Conservation (phyloP, 305 asterid species). For the Fraxinus paxiana region DNA sequence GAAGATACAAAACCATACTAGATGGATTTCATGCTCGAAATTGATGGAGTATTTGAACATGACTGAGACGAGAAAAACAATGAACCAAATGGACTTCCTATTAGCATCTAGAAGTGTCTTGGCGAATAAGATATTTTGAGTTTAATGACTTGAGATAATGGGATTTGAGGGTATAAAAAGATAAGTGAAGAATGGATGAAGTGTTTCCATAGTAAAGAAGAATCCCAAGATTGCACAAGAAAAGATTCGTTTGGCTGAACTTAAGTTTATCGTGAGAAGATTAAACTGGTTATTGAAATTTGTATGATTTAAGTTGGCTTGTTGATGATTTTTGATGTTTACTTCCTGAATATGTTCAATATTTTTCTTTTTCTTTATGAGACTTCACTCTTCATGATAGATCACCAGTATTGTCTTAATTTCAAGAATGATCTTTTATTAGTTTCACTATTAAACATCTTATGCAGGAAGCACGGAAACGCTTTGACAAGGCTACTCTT, state of each 20-base stretch:
- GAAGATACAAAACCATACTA: not conserved
- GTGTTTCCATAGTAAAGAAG: not conserved
- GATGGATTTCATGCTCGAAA: not conserved
- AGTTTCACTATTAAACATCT: slow-evolving; percentile 32
- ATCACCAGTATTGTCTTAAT: not conserved
- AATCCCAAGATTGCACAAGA: not conserved
- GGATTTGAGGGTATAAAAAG: not conserved
- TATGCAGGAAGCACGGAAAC: slow-evolving; percentile 94
- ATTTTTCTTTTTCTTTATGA: not conserved
- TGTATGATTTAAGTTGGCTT: not conserved
- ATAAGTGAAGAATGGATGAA: not conserved
- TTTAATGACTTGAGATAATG: not conserved
- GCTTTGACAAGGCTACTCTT: slow-evolving; percentile 96
- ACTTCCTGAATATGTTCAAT: not conserved
- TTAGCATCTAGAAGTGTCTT: not conserved
- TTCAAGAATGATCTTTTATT: slow-evolving; percentile 1
- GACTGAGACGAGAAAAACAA: not conserved
- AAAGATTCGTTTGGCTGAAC: not conserved
- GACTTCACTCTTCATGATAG: not conserved
- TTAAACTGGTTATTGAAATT: not conserved
- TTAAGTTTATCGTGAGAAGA: not conserved
- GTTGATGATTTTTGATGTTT: not conserved
- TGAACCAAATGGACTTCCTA: not conserved
- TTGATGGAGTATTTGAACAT: not conserved
- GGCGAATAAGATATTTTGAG: not conserved